Evolutionary conservation across 495 filamentous ascomycete species (phyloP), one percentile per base, ranked within the genome.

Genomic region (Pseudomonodictys pantanalensis): DNA sequence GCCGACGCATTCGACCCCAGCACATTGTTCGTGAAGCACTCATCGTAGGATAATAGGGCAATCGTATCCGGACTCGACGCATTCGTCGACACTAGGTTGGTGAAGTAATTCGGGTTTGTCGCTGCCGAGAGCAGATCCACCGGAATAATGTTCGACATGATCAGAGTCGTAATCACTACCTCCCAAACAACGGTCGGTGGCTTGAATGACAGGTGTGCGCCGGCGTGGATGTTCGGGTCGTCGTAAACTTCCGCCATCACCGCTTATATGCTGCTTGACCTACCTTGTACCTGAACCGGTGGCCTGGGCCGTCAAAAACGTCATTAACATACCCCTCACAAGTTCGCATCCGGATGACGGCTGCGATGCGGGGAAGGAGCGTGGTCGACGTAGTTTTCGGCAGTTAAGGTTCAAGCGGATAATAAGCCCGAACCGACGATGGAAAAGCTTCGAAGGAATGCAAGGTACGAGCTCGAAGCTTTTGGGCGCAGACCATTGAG

Each of bases 111-210:
- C 10, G 65, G 58, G 56, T 66, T 68, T 17, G 62, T 66, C 9
- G 69, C 69, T 7, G 62, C 52, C 3, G 47, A 24, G 20, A 71
- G 64, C 42, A 71, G 62, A 52, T 71, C 63, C n/a, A 71, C 65
- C 55, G 60, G 26, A 2, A 66, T 65, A 10, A 71, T 60, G 45
- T 52, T 66, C 32, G 58, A 58, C 69, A 69, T 71, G 3, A 56
- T 51, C 10, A 54, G 2, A 1, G 50, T 62, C 0, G 35, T 56
- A 6, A 20, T 56, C 29, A 56, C 20, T 18, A 32, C 18, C 44
- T 56, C 56, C 51, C 51, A 56, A 9, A 52, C 30, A 10, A 32
- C 23, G 6, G 28, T 12, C 15, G 32, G 2, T 10, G 47, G 47
- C 32, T 50, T 50, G 25, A 8, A 9, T 5, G 23, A 22, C 7